Conservation (phyloP, 2,329 filamentous ascomycete species). For the Pseudogymnoascus sp. region DNA sequence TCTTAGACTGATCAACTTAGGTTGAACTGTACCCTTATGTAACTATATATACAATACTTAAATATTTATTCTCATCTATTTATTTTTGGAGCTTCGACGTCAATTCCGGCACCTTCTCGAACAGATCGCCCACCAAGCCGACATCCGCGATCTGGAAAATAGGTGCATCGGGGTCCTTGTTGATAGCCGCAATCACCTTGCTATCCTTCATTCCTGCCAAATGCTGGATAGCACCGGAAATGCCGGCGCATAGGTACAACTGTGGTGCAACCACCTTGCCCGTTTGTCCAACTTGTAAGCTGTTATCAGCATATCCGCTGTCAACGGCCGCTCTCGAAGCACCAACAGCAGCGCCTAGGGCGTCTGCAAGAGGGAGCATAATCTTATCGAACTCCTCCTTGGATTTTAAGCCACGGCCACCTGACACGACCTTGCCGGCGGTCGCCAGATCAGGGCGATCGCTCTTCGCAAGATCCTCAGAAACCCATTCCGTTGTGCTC, state of each 20-base stretch:
- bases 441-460: conserved; percentile 90
- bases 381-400: conserved; percentile 95
- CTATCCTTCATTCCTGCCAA: conserved; percentile 99
- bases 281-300: conserved; percentile 94
- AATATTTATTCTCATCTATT: conserved; percentile 13
- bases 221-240: conserved; percentile 96
- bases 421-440: conserved; percentile 84
- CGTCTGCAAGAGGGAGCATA: conserved; percentile 87
- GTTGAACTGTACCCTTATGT: conserved; percentile 2
- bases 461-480: conserved; percentile 85
- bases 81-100: conserved; percentile 77
- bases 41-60: conserved; percentile 4
- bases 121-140: conserved; percentile 88
- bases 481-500: conserved; percentile 77
- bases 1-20: conserved; percentile 33
- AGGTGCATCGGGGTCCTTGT: conserved; percentile 93
- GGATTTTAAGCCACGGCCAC: conserved; percentile 89
- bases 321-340: conserved; percentile 93
- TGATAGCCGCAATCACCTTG: conserved; percentile 98
- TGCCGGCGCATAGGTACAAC: conserved; percentile 90
- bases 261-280: conserved; percentile 97
- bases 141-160: conserved; percentile 99
- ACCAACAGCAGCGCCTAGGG: conserved; percentile 89
- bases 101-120: conserved; percentile 90
- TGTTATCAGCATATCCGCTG: conserved; percentile 97